phyloP scores from a whole-genome alignment of 2,329 filamentous ascomycete species.

The Fusarium lyarnte region DNA sequence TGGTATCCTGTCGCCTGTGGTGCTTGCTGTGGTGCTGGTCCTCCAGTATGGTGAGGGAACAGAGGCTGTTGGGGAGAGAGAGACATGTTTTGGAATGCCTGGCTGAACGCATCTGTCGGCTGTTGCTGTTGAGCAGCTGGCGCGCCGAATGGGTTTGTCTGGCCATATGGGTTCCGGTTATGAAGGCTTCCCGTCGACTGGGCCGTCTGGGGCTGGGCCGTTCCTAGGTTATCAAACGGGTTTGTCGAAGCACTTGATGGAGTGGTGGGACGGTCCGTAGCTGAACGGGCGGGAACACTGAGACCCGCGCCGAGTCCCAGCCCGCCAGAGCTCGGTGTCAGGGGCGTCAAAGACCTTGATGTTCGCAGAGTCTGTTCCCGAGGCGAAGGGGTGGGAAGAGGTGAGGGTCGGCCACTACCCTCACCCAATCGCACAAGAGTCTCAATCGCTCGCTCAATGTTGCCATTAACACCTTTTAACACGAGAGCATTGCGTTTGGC shows the following conservation, averaged over 20 bases:
- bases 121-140: slow-evolving; percentile 51
- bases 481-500: slow-evolving; percentile 82
- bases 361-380: slow-evolving; percentile 59
- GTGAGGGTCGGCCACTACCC: slow-evolving; percentile 57
- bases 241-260: slow-evolving; percentile 66
- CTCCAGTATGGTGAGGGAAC: slow-evolving; percentile 81
- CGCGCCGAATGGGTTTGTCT: slow-evolving; percentile 75
- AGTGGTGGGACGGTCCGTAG: slow-evolving; percentile 49
- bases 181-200: slow-evolving; percentile 71
- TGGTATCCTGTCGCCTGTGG: slow-evolving; percentile 55
- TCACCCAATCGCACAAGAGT: slow-evolving; percentile 85
- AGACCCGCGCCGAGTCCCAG: slow-evolving; percentile 47
- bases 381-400: slow-evolving; percentile 51
- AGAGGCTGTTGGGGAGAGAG: slow-evolving; percentile 69
- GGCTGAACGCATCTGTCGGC: slow-evolving; percentile 59
- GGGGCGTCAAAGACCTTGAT: slow-evolving; percentile 65
- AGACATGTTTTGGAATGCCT: slow-evolving; percentile 80
- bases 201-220: slow-evolving; percentile 68
- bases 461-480: slow-evolving; percentile 83
- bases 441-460: slow-evolving; percentile 87
- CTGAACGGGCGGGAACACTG: slow-evolving; percentile 45
- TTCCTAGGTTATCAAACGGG: slow-evolving; percentile 71
- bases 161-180: slow-evolving; percentile 64
- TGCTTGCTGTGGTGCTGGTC: slow-evolving; percentile 55
- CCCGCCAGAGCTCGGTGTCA: slow-evolving; percentile 51